A percentile compares a stretch with the other conserved stretches of the same genome.
phyloP scores from a whole-genome alignment of 2,329 filamentous ascomycete species.

The Venturia asperata region DNA sequence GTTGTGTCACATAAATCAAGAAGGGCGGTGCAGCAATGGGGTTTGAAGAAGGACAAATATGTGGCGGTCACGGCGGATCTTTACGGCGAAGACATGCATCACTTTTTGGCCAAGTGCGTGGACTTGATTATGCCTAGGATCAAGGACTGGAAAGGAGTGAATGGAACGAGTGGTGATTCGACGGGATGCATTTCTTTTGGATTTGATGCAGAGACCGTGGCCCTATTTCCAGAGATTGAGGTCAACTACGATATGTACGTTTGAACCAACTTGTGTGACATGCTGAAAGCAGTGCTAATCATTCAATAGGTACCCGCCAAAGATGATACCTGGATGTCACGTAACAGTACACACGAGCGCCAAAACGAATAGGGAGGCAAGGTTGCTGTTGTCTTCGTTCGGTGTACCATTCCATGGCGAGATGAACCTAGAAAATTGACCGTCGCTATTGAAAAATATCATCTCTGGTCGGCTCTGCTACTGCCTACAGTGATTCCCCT shows the following conservation, averaged over 20 bases:
- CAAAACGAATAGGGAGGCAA: slow-evolving; percentile 75
- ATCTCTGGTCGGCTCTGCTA: too few species aligned
- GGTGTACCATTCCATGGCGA: slow-evolving; percentile 81
- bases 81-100: slow-evolving; percentile 71
- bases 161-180: slow-evolving; percentile 70
- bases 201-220: slow-evolving; percentile 65
- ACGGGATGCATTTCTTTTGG: slow-evolving; percentile 84
- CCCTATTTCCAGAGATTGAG: slow-evolving; percentile 88
- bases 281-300: slow-evolving; percentile 24
- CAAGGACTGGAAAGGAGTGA: slow-evolving; percentile 89
- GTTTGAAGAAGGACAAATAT: slow-evolving; percentile 61
- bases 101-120: slow-evolving; percentile 85
- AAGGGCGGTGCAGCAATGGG: slow-evolving; percentile 67
- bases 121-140: slow-evolving; percentile 89
- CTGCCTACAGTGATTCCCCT: neutral
- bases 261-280: slow-evolving; percentile 4
- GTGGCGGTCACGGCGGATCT: slow-evolving; percentile 72
- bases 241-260: slow-evolving; percentile 86
- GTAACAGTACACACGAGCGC: slow-evolving; percentile 80
- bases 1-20: slow-evolving; percentile 63
- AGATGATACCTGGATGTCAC: slow-evolving; percentile 79
- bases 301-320: slow-evolving; percentile 49
- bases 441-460: neutral
- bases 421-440: slow-evolving; percentile 30
- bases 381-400: slow-evolving; percentile 63